Conservation (phyloP, 371 early-diverging fungal genomes). For the Mucor racemosus region DNA sequence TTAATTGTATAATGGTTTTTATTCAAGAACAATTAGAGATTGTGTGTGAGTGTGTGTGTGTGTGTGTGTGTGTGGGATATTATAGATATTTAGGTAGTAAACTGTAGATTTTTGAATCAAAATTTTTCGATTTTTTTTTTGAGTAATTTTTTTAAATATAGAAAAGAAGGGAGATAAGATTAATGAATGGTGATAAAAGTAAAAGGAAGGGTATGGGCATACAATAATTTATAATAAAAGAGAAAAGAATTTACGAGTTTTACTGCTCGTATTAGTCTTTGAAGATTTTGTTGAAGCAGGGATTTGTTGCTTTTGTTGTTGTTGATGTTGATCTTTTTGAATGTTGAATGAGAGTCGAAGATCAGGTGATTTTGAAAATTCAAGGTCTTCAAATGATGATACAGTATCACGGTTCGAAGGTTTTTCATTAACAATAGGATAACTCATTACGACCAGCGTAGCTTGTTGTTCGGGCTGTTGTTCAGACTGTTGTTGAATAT, state of each 20-base stretch:
- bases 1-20: neutral
- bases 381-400: slow-evolving; percentile 25
- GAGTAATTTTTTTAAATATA: neutral
- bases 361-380: slow-evolving; percentile 30
- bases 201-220: slow-evolving; percentile 19
- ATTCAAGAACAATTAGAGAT: neutral
- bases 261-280: slow-evolving; percentile 25
- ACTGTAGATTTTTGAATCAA: neutral
- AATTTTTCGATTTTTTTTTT: neutral
- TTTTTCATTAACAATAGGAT: neutral
- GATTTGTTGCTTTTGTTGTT: neutral
- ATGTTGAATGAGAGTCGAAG: slow-evolving; percentile 32
- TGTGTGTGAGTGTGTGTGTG: neutral
- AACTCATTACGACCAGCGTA: slow-evolving; percentile 36
- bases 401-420: slow-evolving; percentile 1
- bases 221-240: slow-evolving; percentile 26
- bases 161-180: neutral
- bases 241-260: slow-evolving; percentile 39
- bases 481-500: neutral
- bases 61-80: neutral
- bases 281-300: slow-evolving; percentile 23
- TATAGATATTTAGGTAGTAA: neutral
- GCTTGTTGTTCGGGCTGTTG: slow-evolving; percentile 16
- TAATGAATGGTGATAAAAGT: neutral
- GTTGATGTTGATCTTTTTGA: slow-evolving; percentile 4